Evolutionary conservation across 2,329 filamentous ascomycete genomes (phyloP).

Genomic region (Aureobasidium sp.): DNA sequence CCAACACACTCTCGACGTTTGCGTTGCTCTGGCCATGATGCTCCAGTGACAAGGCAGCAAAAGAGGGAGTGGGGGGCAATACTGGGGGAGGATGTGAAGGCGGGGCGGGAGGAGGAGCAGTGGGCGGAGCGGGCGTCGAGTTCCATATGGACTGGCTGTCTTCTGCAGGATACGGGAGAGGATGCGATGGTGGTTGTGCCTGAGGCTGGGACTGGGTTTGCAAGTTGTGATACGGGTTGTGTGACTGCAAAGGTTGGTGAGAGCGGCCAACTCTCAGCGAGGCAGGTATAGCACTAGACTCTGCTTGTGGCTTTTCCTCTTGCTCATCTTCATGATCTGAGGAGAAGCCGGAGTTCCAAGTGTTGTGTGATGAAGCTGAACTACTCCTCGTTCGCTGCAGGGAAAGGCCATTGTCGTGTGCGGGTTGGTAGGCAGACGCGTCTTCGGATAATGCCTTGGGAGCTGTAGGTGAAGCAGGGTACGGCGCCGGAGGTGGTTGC

Average conservation of each 20-base stretch:
- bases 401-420: slow-evolving; percentile 23
- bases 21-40: slow-evolving; percentile 18
- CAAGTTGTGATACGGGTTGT: slow-evolving; percentile 36
- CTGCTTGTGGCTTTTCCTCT: slow-evolving; percentile 21
- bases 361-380: slow-evolving; percentile 28
- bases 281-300: slow-evolving; percentile 17
- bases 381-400: slow-evolving; percentile 16
- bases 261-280: slow-evolving; percentile 20
- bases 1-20: neutral
- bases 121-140: slow-evolving; percentile 21
- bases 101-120: slow-evolving; percentile 21
- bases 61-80: slow-evolving; percentile 35
- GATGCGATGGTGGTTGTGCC: slow-evolving; percentile 30
- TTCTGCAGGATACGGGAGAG: slow-evolving; percentile 30
- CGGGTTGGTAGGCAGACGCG: slow-evolving; percentile 3
- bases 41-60: slow-evolving; percentile 33
- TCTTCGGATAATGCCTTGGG: slow-evolving; percentile 20
- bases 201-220: slow-evolving; percentile 34
- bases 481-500: slow-evolving; percentile 35
- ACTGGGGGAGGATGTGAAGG: slow-evolving; percentile 33
- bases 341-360: slow-evolving; percentile 28
- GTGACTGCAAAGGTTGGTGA: slow-evolving; percentile 27
- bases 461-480: slow-evolving; percentile 38
- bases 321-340: slow-evolving; percentile 25
- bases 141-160: slow-evolving; percentile 36